Evolutionary conservation across 306 rosid species (phyloP).

Genomic region (Ormosia emarginata): DNA sequence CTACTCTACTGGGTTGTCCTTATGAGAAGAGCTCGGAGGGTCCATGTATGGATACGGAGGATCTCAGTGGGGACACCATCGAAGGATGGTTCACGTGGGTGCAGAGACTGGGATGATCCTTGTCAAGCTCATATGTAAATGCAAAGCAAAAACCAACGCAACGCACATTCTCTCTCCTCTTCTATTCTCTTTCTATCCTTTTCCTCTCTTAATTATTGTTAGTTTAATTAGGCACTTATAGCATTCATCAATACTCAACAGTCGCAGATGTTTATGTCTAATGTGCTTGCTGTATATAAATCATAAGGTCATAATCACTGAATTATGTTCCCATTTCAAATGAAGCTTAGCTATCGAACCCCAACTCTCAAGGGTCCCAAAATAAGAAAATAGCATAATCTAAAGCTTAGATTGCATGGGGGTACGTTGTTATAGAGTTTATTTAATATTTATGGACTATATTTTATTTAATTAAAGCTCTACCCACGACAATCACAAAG

Average conservation of each 20-base stretch:
- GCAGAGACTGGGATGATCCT: conserved; percentile 27
- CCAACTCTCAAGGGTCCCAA: conserved; percentile 16
- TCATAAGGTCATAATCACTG: conserved; percentile 26
- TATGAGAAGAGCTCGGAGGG: conserved; percentile 24
- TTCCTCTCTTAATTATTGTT: neutral
- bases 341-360: conserved; percentile 12
- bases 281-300: conserved; percentile 23
- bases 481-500: neutral
- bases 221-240: neutral
- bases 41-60: conserved; percentile 74
- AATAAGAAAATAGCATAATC: conserved; percentile 29
- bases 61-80: conserved; percentile 64
- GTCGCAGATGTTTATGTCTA: conserved; percentile 16
- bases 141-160: neutral
- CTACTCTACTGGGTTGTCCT: neutral
- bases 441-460: neutral
- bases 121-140: neutral
- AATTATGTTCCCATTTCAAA: conserved; percentile 21
- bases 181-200: neutral
- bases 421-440: neutral
- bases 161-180: neutral
- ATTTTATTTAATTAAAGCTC: conserved; percentile 4
- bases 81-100: conserved; percentile 59
- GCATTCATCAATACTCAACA: neutral
- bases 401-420: conserved; percentile 34